Evolutionary conservation across 495 filamentous ascomycete genomes (phyloP).

Genomic region (Annulohypoxylon bovei): DNA sequence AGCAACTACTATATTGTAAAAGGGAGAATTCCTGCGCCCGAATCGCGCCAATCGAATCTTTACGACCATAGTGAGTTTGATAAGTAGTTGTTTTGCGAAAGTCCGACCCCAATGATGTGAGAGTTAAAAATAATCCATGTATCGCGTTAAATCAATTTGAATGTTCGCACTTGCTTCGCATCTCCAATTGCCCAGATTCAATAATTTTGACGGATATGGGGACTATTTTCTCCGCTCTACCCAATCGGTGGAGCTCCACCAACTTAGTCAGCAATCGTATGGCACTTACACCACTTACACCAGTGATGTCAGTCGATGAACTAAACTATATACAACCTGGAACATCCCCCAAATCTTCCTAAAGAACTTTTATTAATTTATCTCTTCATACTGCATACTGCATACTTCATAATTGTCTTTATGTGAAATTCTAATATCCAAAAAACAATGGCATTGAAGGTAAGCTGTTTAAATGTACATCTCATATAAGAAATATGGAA

Average conservation of each 20-base stretch:
- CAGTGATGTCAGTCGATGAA: constrained; percentile 45
- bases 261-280: constrained; percentile 18
- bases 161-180: constrained; percentile 9
- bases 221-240: constrained; percentile 43
- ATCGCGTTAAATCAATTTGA: constrained; percentile 9
- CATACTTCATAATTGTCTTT: background rate
- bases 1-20: constrained; percentile 97
- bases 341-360: background rate
- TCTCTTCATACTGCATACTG: background rate
- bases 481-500: background rate
- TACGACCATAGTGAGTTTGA: constrained; percentile 76
- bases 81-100: background rate
- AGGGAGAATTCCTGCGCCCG: constrained; percentile 82
- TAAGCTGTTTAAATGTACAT: constrained; percentile 26
- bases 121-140: background rate
- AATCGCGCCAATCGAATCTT: constrained; percentile 94
- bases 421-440: background rate
- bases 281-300: constrained; percentile 35
- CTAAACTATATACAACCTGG: constrained; percentile 16
- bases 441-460: constrained; percentile 59
- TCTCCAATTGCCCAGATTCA: constrained; percentile 2
- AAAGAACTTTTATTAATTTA: background rate
- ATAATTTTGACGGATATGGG: constrained; percentile 47
- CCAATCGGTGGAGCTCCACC: constrained; percentile 27
- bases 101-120: background rate